Evolutionary conservation across 202 grass and related monocot genomes (phyloP), one percentile per base, ranked within the genome.

Genomic region (Panicum virgatum): DNA sequence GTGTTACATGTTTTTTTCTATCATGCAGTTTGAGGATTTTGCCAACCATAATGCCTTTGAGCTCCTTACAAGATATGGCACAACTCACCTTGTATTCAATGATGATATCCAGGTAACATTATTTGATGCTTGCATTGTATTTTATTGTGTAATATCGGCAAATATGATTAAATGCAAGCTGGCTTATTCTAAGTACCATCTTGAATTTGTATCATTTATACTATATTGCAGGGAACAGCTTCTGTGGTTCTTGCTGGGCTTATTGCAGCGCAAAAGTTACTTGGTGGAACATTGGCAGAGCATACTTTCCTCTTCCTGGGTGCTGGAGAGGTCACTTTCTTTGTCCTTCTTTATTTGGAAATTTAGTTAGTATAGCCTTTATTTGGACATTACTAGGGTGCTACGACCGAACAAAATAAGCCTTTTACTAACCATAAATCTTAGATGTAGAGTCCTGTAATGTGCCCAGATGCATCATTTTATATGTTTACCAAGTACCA

Each of bases 31-130:
- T 22, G 95, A 98, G 76, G 95, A 98, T 73, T 98, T 98, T 86
- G 95, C 95, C 7, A 98, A 98, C 51, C 95, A 98, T 71, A 98
- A 98, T 91, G 95, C 95, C 14, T 98, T 98, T 63, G 88, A 91
- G 10, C 90, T 98, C 72, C 95, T 98, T 74, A 79, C 95, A 64
- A 94, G 72, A 89, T 97, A 93, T 40, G 85, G 90, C 18, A 97
- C 87, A 22, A 97, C 86, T 47, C 92, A 97, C 84, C 90, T 97
- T 37, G 95, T 98, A 73, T 98, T 98, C 73, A 98, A 95, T 69
- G 96, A 98, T 91, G 96, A 98, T 88, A 98, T 95, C 62, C 96
- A 98, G 92, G 96, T 93, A 88, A 32, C 40, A 43, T 30, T 39
- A 62, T 84, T 80, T 20, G 61, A 73, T 78, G 67, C 40, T 57